phyloP scores from a whole-genome alignment of 2,329 filamentous ascomycete genomes.

The Phoma sp. region DNA sequence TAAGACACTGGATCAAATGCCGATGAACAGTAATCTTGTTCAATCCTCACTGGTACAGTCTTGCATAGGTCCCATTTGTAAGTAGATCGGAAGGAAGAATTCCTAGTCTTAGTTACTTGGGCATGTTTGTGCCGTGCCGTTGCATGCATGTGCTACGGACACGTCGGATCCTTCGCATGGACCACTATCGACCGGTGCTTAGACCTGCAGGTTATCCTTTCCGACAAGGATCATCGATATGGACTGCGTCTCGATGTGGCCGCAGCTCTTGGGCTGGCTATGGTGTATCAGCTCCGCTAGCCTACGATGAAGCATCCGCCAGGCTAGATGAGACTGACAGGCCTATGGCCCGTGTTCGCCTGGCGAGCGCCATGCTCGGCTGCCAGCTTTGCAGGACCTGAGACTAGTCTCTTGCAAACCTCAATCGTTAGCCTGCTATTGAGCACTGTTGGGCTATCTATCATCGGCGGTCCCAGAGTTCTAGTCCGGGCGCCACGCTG shows the following conservation, averaged over 20 bases:
- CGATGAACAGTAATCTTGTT: neutral
- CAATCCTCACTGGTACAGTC: neutral
- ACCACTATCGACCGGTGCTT: constrained; percentile 2
- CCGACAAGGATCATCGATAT: constrained; percentile 1
- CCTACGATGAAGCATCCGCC: constrained; percentile 7
- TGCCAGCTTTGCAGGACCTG: constrained; percentile 6
- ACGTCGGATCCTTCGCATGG: constrained; percentile 8
- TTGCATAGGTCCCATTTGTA: constrained; percentile 1
- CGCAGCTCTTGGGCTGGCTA: constrained; percentile 5
- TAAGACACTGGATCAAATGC: neutral
- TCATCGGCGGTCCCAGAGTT: constrained; percentile 6
- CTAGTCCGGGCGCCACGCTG: constrained; percentile 17
- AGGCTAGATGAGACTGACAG: constrained; percentile 13
- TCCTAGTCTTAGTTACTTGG: too few relatives aligned
- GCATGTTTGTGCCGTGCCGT: constrained; percentile 3
- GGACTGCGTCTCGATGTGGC: constrained; percentile 8
- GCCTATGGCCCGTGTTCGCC: constrained; percentile 9
- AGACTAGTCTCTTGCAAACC: constrained; percentile 13
- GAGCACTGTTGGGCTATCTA: constrained; percentile 14
- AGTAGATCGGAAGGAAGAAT: constrained; percentile 5
- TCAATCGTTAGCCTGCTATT: constrained; percentile 16
- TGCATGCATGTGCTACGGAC: constrained; percentile 9
- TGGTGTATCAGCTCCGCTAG: constrained; percentile 15
- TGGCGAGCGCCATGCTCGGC: constrained; percentile 5
- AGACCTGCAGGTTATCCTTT: constrained; percentile 9